Evolutionary conservation across 192 early-diverging fungal genomes (phyloP), one percentile per base, ranked within the genome.

Genomic region (Mortierella claussenii): DNA sequence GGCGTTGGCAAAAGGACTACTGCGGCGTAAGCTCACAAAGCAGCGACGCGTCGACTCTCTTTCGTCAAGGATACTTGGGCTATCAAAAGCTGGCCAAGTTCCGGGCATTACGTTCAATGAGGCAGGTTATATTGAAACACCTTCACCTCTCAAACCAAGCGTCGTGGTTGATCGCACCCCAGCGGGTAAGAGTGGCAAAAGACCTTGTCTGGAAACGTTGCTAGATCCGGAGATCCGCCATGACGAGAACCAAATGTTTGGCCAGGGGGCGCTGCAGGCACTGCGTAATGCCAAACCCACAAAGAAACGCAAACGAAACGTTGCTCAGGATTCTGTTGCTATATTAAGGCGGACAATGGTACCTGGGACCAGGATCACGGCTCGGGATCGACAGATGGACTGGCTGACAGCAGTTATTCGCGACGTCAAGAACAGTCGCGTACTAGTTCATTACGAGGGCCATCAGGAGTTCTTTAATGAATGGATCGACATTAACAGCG

Each of bases 401-500:
- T 90, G 89, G 89, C 78, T 86, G 65, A 55, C 55, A 15, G 88
- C 84, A 0, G 64, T 67, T 17, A 84, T 90, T n/a, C 60, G 73
- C n/a, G 88, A 84, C 20, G 71, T 88, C 10, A 86, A 84, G 61
- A 78, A 86, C 26, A 89, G 86, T 40, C 68, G 88, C 34, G 75
- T 89, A 1, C 68, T 87, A 26, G 80, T 90, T 23, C 89, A 89
- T 55, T 90, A 90, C 59, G 74, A 78, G 23, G 86, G 86, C 6
- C 86, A 84, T 21, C 71, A 78, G 1, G 64, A 65, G 20, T 54
- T 73, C 42, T 86, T 85, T 59, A 86, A 90, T 53, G 89, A 90
- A 64, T 90, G 89, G 89, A 80, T 90, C 55, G 89, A 90, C 59
- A 90, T 90, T 71, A 90, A 87, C 55, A 88, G 87, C 23, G 84